Percentiles rank a stretch among this genome's conserved stretches.
These are phyloP conservation scores for Penicillium macrosclerotiorum DNA, from an alignment of 495 filamentous ascomycete species.

Conservation along the genomic window DNA sequence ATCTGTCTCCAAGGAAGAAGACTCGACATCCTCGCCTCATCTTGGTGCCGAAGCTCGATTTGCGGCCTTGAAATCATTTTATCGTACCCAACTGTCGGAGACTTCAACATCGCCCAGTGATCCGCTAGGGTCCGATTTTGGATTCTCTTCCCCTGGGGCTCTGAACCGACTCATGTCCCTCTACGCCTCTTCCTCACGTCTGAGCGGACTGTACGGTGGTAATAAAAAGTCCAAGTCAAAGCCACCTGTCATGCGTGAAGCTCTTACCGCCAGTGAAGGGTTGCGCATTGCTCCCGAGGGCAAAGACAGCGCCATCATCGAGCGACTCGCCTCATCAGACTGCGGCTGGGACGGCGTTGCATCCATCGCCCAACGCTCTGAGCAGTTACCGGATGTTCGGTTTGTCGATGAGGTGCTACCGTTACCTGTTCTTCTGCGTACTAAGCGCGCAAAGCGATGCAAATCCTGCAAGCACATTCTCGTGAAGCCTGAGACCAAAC, in stretches of 20 bases:
- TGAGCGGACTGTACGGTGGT: constrained; percentile 43
- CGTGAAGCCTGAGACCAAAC: constrained; percentile 88
- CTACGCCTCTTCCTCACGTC: constrained; percentile 62
- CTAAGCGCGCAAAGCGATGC: constrained; percentile 91
- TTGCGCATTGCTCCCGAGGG: constrained; percentile 53
- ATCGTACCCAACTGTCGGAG: constrained; percentile 65
- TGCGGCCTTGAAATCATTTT: constrained; percentile 65
- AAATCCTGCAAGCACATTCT: constrained; percentile 91
- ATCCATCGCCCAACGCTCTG: constrained; percentile 49
- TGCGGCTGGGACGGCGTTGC: constrained; percentile 55
- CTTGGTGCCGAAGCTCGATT: constrained; percentile 42
- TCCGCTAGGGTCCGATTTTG: constrained; percentile 45
- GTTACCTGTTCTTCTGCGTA: constrained; percentile 74
- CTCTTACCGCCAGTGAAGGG: constrained; percentile 64
- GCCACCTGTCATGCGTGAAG: constrained; percentile 73
- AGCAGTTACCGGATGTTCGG: constrained; percentile 47
- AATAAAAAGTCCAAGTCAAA: constrained; percentile 69
- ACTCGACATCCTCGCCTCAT: constrained; percentile 13
- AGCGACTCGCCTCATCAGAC: constrained; percentile 40
- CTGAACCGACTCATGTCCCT: constrained; percentile 87
- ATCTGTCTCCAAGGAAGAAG: constrained; percentile 17
- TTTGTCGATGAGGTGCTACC: constrained; percentile 73
- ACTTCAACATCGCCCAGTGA: constrained; percentile 53
- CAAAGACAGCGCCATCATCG: constrained; percentile 47
- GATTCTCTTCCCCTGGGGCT: constrained; percentile 76